Evolutionary conservation across 179 eudicot species (phyloP).

Genomic region (Heliamphora pulchella): DNA sequence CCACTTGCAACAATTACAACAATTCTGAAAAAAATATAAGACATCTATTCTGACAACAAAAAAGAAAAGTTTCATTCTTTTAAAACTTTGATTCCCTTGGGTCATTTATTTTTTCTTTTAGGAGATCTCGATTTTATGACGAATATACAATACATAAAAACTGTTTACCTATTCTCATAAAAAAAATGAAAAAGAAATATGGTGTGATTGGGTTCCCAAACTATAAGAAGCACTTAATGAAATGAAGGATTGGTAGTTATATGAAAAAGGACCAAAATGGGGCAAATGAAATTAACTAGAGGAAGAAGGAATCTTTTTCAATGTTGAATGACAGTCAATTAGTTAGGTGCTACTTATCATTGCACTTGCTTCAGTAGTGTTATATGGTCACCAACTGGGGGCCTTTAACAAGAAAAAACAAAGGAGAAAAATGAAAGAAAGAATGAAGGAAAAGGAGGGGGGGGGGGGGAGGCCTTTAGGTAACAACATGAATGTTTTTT

Average conservation of each 20-base stretch:
- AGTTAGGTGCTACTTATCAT: constrained; percentile 14
- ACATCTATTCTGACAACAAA: too few species aligned
- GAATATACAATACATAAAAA: too few species aligned
- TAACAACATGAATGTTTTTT: too few species aligned
- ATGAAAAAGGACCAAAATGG: background rate
- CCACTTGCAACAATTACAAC: too few species aligned
- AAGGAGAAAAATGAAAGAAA: background rate
- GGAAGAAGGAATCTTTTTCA: constrained; percentile 7
- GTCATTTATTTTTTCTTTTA: too few species aligned
- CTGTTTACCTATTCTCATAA: too few species aligned
- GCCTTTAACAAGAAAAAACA: background rate
- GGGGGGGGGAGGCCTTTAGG: too few species aligned
- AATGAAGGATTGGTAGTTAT: background rate
- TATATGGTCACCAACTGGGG: constrained; percentile 3
- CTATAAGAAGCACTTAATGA: background rate
- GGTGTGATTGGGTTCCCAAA: background rate
- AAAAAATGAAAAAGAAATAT: background rate
- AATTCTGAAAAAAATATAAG: too few species aligned
- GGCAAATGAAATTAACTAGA: background rate
- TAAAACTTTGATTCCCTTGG: too few species aligned
- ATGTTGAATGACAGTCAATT: background rate
- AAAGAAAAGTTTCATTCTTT: too few species aligned
- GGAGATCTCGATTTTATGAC: too few species aligned
- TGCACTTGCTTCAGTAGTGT: constrained; percentile 9
- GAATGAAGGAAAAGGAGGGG: background rate